phyloP scores from a whole-genome alignment of 371 early-diverging fungal species.

The Blakeslea trispora region DNA sequence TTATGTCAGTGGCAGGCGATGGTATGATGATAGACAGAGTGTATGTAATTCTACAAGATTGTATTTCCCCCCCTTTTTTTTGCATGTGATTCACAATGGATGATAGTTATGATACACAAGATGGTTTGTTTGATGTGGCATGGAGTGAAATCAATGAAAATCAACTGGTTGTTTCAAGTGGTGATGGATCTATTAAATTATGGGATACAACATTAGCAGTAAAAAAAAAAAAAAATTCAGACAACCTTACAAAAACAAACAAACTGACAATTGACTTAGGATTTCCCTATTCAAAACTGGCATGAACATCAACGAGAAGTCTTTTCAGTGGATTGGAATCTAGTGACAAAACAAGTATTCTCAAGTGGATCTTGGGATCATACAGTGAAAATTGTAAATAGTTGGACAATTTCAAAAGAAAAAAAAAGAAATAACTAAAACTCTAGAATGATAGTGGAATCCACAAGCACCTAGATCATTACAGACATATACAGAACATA shows the following conservation, averaged over 20 bases:
- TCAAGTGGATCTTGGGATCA: constrained; percentile 94
- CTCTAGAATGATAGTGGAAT: constrained; percentile 70
- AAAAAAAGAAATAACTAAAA: no score
- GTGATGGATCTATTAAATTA: constrained; percentile 92
- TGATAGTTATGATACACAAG: constrained; percentile 91
- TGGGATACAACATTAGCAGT: constrained; percentile 87
- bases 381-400: constrained; percentile 88
- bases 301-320: constrained; percentile 93
- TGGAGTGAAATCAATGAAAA: constrained; percentile 96
- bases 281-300: constrained; percentile 90
- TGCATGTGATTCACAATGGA: neutral
- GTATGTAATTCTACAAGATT: constrained; percentile 50
- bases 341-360: constrained; percentile 83
- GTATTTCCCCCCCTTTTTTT: neutral
- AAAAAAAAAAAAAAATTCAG: constrained; percentile 26
- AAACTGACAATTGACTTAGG: no score
- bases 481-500: constrained; percentile 83
- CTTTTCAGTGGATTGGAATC: constrained; percentile 92
- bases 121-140: constrained; percentile 89
- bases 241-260: neutral
- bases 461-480: constrained; percentile 81
- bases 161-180: constrained; percentile 87
- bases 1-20: constrained; percentile 52
- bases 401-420: constrained; percentile 18
- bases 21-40: constrained; percentile 66